Conservation (phyloP, 2,329 filamentous ascomycete genomes). For the Nemania sp. region DNA sequence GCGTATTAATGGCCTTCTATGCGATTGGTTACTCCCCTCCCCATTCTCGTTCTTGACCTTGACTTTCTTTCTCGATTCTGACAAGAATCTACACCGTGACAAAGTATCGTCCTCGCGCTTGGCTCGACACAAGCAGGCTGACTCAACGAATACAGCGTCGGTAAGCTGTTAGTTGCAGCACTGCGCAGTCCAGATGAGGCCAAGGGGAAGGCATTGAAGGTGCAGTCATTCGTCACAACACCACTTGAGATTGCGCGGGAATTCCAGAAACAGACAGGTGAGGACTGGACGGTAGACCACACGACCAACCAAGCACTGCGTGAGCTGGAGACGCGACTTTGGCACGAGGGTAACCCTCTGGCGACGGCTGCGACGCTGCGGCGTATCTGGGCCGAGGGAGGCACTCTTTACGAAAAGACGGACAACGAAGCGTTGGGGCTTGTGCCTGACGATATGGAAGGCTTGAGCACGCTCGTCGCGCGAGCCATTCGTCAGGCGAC, state of each 20-base stretch:
- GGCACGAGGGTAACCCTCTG: conserved; percentile 15
- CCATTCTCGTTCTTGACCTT: background rate
- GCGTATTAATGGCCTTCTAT: conserved; percentile 41
- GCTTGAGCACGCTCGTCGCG: conserved; percentile 57
- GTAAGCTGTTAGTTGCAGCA: conserved; percentile 66
- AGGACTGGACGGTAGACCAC: conserved; percentile 58
- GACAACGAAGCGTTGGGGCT: conserved; percentile 27
- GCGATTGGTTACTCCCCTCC: background rate
- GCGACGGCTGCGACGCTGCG: conserved; percentile 24
- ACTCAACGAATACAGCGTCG: conserved; percentile 55
- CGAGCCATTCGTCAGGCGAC: conserved; percentile 41
- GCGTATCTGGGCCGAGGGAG: conserved; percentile 30
- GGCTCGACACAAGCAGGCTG: background rate
- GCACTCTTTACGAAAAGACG: conserved; percentile 29
- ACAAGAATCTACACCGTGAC: background rate
- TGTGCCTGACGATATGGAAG: conserved; percentile 52
- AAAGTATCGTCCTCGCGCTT: too few species aligned
- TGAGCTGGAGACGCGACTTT: conserved; percentile 46
- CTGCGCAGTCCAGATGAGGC: conserved; percentile 60
- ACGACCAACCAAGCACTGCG: conserved; percentile 59
- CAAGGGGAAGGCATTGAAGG: conserved; percentile 62
- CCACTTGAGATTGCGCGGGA: conserved; percentile 66
- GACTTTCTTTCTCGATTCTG: background rate
- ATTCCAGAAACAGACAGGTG: conserved; percentile 68
- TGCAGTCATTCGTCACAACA: conserved; percentile 73